phyloP scores from a whole-genome alignment of 139 green algal genomes.

The Chlorella sorokiniana region DNA sequence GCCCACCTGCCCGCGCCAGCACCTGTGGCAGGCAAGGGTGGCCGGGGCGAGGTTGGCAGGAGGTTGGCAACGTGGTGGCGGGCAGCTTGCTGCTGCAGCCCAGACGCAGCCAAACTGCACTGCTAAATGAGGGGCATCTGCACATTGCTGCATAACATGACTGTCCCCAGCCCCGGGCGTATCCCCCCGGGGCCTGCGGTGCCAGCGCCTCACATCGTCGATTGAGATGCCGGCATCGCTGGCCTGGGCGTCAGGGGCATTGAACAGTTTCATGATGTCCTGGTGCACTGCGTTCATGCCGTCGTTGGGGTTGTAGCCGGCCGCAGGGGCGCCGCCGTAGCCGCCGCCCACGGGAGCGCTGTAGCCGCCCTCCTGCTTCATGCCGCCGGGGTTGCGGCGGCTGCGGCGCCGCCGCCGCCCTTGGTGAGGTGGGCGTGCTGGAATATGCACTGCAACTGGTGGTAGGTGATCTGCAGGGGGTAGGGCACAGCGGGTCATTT shows the following conservation, averaged over 20 bases:
- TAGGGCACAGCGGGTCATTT: too few species aligned
- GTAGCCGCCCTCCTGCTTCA: slow-evolving; percentile 6
- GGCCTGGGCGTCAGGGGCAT: slow-evolving; percentile 26
- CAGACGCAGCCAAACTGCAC: too few species aligned
- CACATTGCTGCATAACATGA: too few species aligned
- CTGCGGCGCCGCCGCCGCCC: slow-evolving; percentile 24
- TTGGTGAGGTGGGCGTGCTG: slow-evolving; percentile 78
- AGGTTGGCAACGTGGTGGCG: too few species aligned
- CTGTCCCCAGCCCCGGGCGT: too few species aligned
- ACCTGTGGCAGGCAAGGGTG: slow-evolving; percentile 26
- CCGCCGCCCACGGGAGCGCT: too few species aligned
- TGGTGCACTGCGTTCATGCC: slow-evolving; percentile 44
- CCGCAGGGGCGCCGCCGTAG: neutral
- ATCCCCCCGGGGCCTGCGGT: too few species aligned
- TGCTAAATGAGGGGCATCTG: too few species aligned
- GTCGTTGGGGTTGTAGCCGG: slow-evolving; percentile 27
- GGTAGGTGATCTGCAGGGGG: slow-evolving; percentile 75
- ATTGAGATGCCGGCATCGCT: slow-evolving; percentile 41
- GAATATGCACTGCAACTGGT: slow-evolving; percentile 75
- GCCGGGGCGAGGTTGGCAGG: neutral
- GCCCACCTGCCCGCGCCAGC: slow-evolving; percentile 29
- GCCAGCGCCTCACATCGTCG: slow-evolving; percentile 36
- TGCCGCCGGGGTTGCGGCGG: neutral
- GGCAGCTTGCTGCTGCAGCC: too few species aligned
- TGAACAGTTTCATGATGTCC: slow-evolving; percentile 44